Evolutionary conservation across 2,329 filamentous ascomycete species (phyloP), one percentile per base, ranked within the genome.

Genomic region (Endocalyx cinctus): DNA sequence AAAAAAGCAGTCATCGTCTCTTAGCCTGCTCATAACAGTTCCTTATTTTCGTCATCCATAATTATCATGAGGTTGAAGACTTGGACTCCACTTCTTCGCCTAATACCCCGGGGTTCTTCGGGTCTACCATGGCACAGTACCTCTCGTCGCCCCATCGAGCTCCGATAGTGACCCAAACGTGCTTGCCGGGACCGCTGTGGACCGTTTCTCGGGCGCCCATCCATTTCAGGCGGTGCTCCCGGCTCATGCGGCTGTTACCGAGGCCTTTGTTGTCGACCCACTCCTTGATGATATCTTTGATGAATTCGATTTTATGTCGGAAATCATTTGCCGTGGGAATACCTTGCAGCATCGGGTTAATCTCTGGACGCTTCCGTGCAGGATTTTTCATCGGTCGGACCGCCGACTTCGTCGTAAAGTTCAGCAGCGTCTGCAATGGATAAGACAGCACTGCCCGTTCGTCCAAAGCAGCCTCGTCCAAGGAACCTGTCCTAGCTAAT

Each of bases 291-390:
- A 87, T 72, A 32, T 71, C 62, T 45, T 73, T 70, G 48, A 89
- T 77, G 53, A 89, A 89, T 38, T 79, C 72, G 37, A 90, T 72
- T 65, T 90, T 90, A 47, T 69, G 70, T 20, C 80, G 76, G 53
- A 90, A 77, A 44, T 81, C 75, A 55, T 90, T 90, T 25, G 82
- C 80, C 14, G 74, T 71, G 0, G 84, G 81, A 35, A 87, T 77
- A 35, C 72, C 68, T 54, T 80, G 75, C 11, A 80, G 59, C 51
- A 75, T 72, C 0, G 72, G 66, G 29, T 72, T 67, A 44, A 82
- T 82, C 42, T 79, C 73, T 8, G 77, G 76, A 5, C 77, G 70
- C 41, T 69, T 70, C 16, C 75, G 68, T 10, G 68, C 62, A 5
- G 64, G 37, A 29, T 48, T 62, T 20, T 69, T 66, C 34, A 67